Conservation (phyloP, 2,329 filamentous ascomycete genomes). For the Penicillium brasilianum region DNA sequence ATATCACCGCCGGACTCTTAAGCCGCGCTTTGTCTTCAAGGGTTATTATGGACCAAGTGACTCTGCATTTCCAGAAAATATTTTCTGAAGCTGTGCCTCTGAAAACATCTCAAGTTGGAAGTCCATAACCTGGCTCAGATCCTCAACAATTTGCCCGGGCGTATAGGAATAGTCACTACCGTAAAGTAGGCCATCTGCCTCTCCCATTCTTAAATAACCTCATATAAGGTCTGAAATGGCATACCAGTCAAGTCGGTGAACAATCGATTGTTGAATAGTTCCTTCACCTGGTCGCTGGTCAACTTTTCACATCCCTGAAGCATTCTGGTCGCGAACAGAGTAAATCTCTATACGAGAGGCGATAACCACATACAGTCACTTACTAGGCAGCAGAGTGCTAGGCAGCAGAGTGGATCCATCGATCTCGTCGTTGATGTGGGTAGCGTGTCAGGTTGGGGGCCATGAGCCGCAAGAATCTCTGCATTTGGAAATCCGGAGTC, state of each 20-base stretch:
- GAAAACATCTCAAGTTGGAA: neutral
- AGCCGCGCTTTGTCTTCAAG: neutral
- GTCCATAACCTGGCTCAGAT: too few species aligned
- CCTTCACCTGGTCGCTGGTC: constrained; percentile 3
- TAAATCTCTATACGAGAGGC: constrained; percentile 6
- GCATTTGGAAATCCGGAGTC: neutral
- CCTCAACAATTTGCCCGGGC: too few species aligned
- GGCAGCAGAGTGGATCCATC: neutral
- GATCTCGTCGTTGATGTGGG: neutral
- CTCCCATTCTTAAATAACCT: neutral
- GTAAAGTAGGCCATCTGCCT: neutral
- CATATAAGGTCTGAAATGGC: neutral
- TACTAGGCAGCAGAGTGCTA: too few species aligned
- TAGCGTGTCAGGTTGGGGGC: neutral
- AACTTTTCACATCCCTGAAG: neutral
- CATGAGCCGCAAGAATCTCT: neutral
- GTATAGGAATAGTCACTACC: constrained; percentile 9
- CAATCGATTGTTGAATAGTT: neutral
- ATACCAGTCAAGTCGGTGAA: neutral
- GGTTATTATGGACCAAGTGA: neutral
- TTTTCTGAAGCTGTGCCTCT: constrained; percentile 1
- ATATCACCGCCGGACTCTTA: neutral
- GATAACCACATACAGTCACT: too few species aligned
- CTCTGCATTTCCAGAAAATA: constrained; percentile 6
- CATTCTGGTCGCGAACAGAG: constrained; percentile 5